Conservation (phyloP, 257 asterid species). For the Solanum gracilifrons region DNA sequence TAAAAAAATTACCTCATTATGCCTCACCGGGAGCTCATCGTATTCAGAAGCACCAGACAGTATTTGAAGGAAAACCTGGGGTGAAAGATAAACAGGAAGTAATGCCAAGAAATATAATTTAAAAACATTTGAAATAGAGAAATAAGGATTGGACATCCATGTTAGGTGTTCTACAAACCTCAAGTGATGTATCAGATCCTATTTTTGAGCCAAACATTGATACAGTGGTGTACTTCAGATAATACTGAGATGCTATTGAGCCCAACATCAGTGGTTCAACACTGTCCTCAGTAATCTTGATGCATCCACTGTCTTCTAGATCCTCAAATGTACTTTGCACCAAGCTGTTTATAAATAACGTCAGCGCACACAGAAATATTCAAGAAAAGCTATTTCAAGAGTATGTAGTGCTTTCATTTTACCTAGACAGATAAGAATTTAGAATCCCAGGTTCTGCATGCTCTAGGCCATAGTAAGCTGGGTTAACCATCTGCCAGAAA, state of each 20-base stretch:
- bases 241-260: conserved; percentile 86
- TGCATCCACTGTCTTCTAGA: conserved; percentile 95
- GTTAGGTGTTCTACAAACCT: conserved; percentile 43
- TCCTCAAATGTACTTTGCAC: conserved; percentile 80
- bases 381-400: not conserved
- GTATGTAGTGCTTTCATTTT: conserved; percentile 4
- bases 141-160: not conserved
- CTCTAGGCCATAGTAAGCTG: conserved; percentile 89
- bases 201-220: conserved; percentile 94
- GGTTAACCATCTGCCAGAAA: conserved; percentile 65
- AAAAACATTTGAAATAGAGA: not conserved
- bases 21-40: conserved; percentile 95
- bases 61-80: conserved; percentile 76
- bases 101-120: not conserved
- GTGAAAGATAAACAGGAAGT: not conserved
- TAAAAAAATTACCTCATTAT: conserved; percentile 65
- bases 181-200: conserved; percentile 82
- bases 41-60: conserved; percentile 86
- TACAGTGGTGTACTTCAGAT: conserved; percentile 81
- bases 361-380: not conserved
- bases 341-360: conserved; percentile 39
- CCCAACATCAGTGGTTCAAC: conserved; percentile 98
- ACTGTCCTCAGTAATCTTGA: conserved; percentile 64
- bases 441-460: conserved; percentile 65
- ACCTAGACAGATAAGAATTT: conserved; percentile 92